Evolutionary conservation across 78 protist genomes (phyloP), one percentile per base, ranked within the genome.

Genomic region (Bodo saltans): DNA sequence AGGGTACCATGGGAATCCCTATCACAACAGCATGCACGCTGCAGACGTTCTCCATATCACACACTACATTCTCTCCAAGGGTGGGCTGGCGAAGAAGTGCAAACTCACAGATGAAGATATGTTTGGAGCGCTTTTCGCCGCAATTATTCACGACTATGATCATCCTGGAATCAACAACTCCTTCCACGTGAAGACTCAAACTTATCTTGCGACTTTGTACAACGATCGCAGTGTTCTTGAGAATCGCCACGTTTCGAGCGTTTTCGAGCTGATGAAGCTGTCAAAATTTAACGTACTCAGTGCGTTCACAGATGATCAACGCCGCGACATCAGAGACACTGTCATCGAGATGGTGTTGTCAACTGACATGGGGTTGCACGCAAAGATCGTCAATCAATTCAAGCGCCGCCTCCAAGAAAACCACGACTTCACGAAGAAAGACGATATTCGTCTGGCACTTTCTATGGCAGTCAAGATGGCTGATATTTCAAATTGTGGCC

Each of bases 1-100:
- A 11, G 88, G 87, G 27, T 88, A 88, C 69, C 84, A 68, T 47
- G 38, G 40, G 4, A 88, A 88, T 60, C 91, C 88, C 3, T 88
- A 88, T 83, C 91, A 88, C 82, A 88, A 88, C 80, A 1, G 60
- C 27, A 72, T 42, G 42, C 91, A 88, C 70, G 91, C 91, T 0
- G 87, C 91, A n/a, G 91, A 88, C 78, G 91, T 88, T 33, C 17
- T 81, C 32, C 90, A 90, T 68, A 37, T 83, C 39, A 33, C 80
- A 23, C 69, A n/a, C 68, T 70, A 78, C 72, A 47, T 83, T 35
- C 76, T 86, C 67, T 0, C 25, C 33, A 69, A 52, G 11, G 68
- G 82, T 25, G 74, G 78, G 28, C 72, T 79, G 47, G 42, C 42
- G 41, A 38, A 76, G 33, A 76, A 76, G 35, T 76, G 81, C 37